These are phyloP conservation scores for Eutrema japonicum DNA, from an alignment of 345 rosid genomes.

Conservation along the genomic window DNA sequence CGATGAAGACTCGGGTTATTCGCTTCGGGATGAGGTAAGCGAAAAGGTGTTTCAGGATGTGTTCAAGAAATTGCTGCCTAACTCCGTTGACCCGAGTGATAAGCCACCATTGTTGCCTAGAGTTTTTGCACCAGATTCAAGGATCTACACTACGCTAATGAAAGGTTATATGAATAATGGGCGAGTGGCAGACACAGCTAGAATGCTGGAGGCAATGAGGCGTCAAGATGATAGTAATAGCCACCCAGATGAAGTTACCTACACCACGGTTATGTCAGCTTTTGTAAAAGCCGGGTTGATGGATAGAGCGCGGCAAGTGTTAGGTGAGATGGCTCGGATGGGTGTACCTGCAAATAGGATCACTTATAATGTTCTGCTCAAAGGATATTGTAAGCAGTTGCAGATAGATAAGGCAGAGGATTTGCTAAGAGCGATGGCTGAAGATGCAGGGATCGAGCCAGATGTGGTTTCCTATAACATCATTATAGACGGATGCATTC, in stretches of 20 bases:
- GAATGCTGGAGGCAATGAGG: slow-evolving; percentile 90
- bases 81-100: slow-evolving; percentile 45
- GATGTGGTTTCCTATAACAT: slow-evolving; percentile 91
- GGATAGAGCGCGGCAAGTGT: slow-evolving; percentile 82
- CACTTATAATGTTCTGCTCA: slow-evolving; percentile 86
- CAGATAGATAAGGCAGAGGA: slow-evolving; percentile 77
- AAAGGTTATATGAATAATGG: slow-evolving; percentile 95
- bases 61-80: slow-evolving; percentile 74
- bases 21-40: slow-evolving; percentile 26
- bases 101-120: slow-evolving; percentile 75
- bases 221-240: slow-evolving; percentile 63
- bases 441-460: slow-evolving; percentile 63
- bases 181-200: slow-evolving; percentile 67
- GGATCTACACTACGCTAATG: slow-evolving; percentile 89
- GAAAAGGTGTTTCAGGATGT: slow-evolving; percentile 41
- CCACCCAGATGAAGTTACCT: slow-evolving; percentile 88
- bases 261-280: slow-evolving; percentile 91
- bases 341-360: slow-evolving; percentile 83
- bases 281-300: slow-evolving; percentile 75
- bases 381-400: slow-evolving; percentile 86
- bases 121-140: slow-evolving; percentile 65
- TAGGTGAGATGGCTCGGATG: slow-evolving; percentile 77
- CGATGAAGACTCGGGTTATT: slow-evolving; percentile 24
- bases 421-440: slow-evolving; percentile 71
- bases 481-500: slow-evolving; percentile 86